Percentiles rank a stretch among this genome's conserved stretches.
Evolutionary conservation across 2,329 filamentous ascomycete species (phyloP).

Genomic region (Dothiorella sarmentorum): DNA sequence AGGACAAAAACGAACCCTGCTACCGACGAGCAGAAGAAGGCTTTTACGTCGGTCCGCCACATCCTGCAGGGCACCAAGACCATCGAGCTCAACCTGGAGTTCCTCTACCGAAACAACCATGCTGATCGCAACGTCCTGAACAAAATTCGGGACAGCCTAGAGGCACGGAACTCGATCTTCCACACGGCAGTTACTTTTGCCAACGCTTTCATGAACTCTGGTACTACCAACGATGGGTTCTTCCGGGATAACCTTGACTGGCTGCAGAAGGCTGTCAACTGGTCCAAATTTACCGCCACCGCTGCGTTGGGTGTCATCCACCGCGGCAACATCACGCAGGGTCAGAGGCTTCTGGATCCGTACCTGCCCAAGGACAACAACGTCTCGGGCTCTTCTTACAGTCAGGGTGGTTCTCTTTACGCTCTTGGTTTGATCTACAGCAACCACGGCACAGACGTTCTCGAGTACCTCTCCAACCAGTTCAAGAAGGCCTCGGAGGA

Average conservation of each 20-base stretch:
- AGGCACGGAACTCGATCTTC: slow-evolving; percentile 96
- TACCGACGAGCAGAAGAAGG: slow-evolving; percentile 51
- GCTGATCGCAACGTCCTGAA: slow-evolving; percentile 90
- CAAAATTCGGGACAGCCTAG: slow-evolving; percentile 92
- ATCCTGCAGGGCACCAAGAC: slow-evolving; percentile 86
- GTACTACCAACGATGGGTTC: slow-evolving; percentile 96
- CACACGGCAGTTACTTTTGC: slow-evolving; percentile 96
- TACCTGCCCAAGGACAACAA: slow-evolving; percentile 80
- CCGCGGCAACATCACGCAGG: slow-evolving; percentile 89
- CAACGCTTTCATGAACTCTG: slow-evolving; percentile 99
- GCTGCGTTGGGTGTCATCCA: slow-evolving; percentile 96
- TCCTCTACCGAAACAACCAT: slow-evolving; percentile 92
- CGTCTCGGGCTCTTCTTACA: slow-evolving; percentile 83
- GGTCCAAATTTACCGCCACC: slow-evolving; percentile 98
- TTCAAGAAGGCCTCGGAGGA: slow-evolving; percentile 78
- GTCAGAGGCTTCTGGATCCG: slow-evolving; percentile 86
- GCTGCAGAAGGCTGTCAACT: slow-evolving; percentile 97
- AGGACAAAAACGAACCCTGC: slow-evolving; percentile 43
- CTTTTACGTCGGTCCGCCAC: slow-evolving; percentile 55
- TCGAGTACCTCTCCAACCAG: slow-evolving; percentile 73
- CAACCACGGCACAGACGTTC: slow-evolving; percentile 89
- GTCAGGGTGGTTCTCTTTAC: slow-evolving; percentile 92
- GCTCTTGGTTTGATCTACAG: slow-evolving; percentile 95
- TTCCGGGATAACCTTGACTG: slow-evolving; percentile 98
- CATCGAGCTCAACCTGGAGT: slow-evolving; percentile 92